phyloP scores from a whole-genome alignment of 1,284 basidiomycete species.

The Peniophora sp. region DNA sequence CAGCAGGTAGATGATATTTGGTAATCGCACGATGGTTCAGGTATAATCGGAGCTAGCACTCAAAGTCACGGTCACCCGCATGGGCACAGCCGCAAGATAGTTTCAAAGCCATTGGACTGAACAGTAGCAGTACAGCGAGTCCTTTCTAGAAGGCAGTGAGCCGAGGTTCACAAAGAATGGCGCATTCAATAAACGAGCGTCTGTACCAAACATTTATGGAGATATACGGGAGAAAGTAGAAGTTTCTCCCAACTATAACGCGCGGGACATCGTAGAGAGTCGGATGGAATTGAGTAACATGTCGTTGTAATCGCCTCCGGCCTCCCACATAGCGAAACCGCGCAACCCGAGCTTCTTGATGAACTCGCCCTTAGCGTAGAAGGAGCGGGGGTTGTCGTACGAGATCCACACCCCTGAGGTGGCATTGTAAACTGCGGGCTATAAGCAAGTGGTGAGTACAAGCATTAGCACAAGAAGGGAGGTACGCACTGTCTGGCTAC shows the following conservation, averaged over 20 bases:
- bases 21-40: no score
- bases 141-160: no score
- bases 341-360: slow-evolving; percentile 28
- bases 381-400: slow-evolving; percentile 48
- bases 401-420: slow-evolving; percentile 42
- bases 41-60: no score
- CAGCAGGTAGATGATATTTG: no score
- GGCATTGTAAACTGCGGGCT: slow-evolving; percentile 55
- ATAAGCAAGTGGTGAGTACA: background rate
- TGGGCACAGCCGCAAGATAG: no score
- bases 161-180: no score
- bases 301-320: slow-evolving; percentile 41
- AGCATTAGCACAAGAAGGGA: background rate
- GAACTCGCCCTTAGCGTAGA: slow-evolving; percentile 43
- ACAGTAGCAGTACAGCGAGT: no score
- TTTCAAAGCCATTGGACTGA: no score
- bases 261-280: background rate
- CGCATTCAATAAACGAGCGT: no score
- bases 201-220: no score
- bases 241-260: background rate
- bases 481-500: slow-evolving; percentile 52
- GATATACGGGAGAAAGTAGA: background rate
- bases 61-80: no score
- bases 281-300: slow-evolving; percentile 38
- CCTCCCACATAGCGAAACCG: slow-evolving; percentile 49